phyloP scores from a whole-genome alignment of 192 early-diverging fungal genomes.

The Gaertneriomyces sp. region DNA sequence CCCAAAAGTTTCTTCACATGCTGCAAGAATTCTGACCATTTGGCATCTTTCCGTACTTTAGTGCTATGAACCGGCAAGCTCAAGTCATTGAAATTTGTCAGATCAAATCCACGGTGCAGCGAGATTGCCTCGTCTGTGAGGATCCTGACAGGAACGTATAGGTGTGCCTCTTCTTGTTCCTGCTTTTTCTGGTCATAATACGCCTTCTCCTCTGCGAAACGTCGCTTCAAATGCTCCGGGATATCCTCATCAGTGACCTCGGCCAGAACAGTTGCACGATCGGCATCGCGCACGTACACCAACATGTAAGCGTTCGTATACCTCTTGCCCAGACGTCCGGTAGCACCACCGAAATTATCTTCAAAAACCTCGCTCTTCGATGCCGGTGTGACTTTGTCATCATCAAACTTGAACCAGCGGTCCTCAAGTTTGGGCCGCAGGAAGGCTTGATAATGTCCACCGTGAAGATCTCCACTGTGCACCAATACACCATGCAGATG shows the following conservation, averaged over 20 bases:
- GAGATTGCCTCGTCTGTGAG: slow-evolving; percentile 65
- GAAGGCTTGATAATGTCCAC: slow-evolving; percentile 93
- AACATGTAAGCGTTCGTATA: slow-evolving; percentile 99
- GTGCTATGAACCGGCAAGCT: slow-evolving; percentile 24
- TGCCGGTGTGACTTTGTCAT: slow-evolving; percentile 85
- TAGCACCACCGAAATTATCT: slow-evolving; percentile 85
- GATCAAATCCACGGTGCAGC: slow-evolving; percentile 80
- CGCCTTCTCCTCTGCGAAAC: slow-evolving; percentile 60
- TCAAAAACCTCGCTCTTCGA: slow-evolving; percentile 80
- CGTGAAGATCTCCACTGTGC: slow-evolving; percentile 88
- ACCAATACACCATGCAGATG: slow-evolving; percentile 90
- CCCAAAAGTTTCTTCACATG: slow-evolving; percentile 45
- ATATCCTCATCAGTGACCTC: slow-evolving; percentile 67
- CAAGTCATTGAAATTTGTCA: slow-evolving; percentile 69
- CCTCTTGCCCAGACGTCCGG: slow-evolving; percentile 58
- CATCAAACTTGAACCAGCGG: slow-evolving; percentile 92
- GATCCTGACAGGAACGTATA: slow-evolving; percentile 63
- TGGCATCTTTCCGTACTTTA: slow-evolving; percentile 58
- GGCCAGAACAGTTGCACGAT: slow-evolving; percentile 67
- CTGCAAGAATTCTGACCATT: slow-evolving; percentile 43
- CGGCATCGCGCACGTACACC: slow-evolving; percentile 85
- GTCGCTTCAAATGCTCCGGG: slow-evolving; percentile 71
- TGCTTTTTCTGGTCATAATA: slow-evolving; percentile 55
- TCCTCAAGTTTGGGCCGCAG: slow-evolving; percentile 74
- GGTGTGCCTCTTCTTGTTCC: slow-evolving; percentile 67